These are phyloP conservation scores for Trifolium pratense DNA, from an alignment of 306 rosid genomes.

Conservation along the genomic window DNA sequence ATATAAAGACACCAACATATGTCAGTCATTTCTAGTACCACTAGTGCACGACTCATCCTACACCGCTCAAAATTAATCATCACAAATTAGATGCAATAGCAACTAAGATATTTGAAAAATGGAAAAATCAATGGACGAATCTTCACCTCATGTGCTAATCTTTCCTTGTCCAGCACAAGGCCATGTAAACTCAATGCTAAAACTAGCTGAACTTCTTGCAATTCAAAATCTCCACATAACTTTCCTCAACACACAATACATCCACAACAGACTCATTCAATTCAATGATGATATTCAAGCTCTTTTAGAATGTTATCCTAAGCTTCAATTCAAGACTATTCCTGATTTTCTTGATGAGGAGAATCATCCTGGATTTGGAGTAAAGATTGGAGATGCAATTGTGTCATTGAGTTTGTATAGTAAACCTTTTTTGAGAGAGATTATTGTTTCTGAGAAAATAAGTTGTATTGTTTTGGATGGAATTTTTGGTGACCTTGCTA, in stretches of 20 bases:
- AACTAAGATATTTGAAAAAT: not conserved
- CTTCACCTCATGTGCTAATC: constrained; percentile 37
- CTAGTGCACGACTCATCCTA: no score
- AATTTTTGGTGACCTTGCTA: constrained; percentile 28
- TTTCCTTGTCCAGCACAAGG: constrained; percentile 49
- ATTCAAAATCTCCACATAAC: constrained; percentile 45
- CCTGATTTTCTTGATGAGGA: constrained; percentile 41
- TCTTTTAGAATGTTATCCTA: constrained; percentile 39
- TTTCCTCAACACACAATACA: constrained; percentile 50
- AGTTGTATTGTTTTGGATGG: constrained; percentile 60
- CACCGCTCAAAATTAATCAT: no score
- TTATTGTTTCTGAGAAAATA: constrained; percentile 28
- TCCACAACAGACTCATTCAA: constrained; percentile 42
- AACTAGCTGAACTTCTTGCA: constrained; percentile 56
- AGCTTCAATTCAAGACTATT: constrained; percentile 50
- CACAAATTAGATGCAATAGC: no score
- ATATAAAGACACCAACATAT: no score
- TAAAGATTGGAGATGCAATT: not conserved
- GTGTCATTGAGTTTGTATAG: not conserved
- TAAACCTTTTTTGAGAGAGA: constrained; percentile 42
- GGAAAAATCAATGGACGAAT: not conserved
- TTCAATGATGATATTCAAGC: constrained; percentile 34
- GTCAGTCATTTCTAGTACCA: no score
- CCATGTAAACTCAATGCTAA: constrained; percentile 58
- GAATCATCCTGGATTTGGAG: constrained; percentile 40